Evolutionary conservation across 352 stramenopile genomes (phyloP), one percentile per base, ranked within the genome.

Genomic region (Globisporangium takayamanum): DNA sequence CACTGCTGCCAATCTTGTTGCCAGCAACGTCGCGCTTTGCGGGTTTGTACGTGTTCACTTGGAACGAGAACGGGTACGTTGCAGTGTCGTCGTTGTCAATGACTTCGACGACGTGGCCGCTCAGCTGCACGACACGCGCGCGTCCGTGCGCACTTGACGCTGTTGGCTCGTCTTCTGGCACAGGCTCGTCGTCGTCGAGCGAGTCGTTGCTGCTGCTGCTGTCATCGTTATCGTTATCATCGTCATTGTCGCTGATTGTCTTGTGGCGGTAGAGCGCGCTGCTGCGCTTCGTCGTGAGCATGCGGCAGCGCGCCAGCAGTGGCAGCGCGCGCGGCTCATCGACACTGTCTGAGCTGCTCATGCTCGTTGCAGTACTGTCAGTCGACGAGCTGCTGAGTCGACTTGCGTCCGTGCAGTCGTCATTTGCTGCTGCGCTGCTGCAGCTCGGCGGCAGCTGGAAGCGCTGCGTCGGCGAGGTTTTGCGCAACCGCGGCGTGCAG

Each of bases 31-130:
- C 41, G 26, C 76, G 44, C 57, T 66, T 54, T 22, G 74, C 22
- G 0, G 58, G 58, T 52, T 69, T 87, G 68, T 64, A 89, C n/a
- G 77, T 91, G 57, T 82, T 73, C 48, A 91, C 72, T 36, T 79
- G 73, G 62, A 91, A 91, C 53, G 75, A 87, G 50, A 62, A 74
- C 10, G 78, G 75, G 30, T 87, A 61, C 7, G 67, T 71, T 16
- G 58, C 47, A 30, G 71, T 62, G 33, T 82, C 73, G 16, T 71
- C 57, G 15, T 78, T 66, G 49, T 88, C 78, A 41, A 79, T 44
- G 22, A 91, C 74, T 22, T 89, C 78, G 22, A 91, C 73, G 16
- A 76, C 64, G 55, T 73, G 70, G 2, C 81, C 77, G 44, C 81
- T 89, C 28, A 91, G 74, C 60, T 84, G 73, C 44, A 91, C 20